Base-by-base conservation (phyloP, 352 stramenopile species). In the Pythium insidiosum region DNA sequence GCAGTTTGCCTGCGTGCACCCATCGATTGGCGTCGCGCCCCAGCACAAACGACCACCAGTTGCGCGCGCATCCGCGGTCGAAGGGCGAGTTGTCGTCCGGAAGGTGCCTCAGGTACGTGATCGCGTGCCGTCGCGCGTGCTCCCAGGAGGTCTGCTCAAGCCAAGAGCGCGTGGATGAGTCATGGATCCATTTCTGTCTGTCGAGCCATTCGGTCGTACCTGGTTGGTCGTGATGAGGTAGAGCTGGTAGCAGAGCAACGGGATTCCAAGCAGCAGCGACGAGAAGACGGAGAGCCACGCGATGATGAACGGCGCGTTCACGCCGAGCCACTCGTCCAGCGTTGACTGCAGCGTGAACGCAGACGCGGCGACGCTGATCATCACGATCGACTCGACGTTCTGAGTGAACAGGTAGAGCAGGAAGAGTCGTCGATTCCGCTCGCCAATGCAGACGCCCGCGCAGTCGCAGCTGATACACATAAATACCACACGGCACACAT, bases 161-260 rank as follows among this genome's bases (percentile, higher is more conserved):
- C 5, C 13, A 18, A 16, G 3, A 19, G 12, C 21, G 1, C 37
- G 18, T 10, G 13, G 6, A 36, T 16, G 18, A 13, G 13, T 9
- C 28, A 21, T 30, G 20, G 9, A 16, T n/a, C 28, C 19, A 38
- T 4, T 15, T 25, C 5, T 15, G 20, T 9, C 30, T 40, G 19
- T 9, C 18, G 26, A 30, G 22, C 35, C 11, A 31, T n/a, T n/a
- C n/a, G n/a, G n/a, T n/a, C 29, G 13, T 45, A 67, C 61, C 43
- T 86, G 58, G 57, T 90, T 90, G 10, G 70, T 77, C 4, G 73
- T 76, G 25, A 90, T 65, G 40, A 90, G 68, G 42, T 58, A 90
- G 7, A 53, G 26, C 36, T 90, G 78, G 55, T 87, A 90, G 43
- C 68, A 61, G 12, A 86, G 63, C 26, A 90, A 62, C 36, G 71